Conservation (phyloP, 2,329 filamentous ascomycete species). For the Talaromyces sp. region DNA sequence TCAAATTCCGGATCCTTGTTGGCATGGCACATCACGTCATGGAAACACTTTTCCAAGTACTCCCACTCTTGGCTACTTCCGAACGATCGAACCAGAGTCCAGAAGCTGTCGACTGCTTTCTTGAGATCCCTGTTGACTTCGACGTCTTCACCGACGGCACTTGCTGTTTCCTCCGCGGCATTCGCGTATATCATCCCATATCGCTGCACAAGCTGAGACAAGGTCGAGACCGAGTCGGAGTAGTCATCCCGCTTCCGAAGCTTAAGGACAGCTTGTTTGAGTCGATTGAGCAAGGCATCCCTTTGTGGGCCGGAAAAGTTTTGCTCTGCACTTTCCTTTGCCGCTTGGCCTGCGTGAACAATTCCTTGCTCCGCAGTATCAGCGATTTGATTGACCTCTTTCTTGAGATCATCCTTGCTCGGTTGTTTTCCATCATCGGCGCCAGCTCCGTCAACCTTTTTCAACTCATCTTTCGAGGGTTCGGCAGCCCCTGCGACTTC, state of each 20-base stretch:
- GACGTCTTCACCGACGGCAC: conserved; percentile 67
- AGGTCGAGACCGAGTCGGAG: conserved; percentile 76
- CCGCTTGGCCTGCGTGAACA: conserved; percentile 51
- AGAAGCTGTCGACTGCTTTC: conserved; percentile 73
- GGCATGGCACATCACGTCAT: conserved; percentile 70
- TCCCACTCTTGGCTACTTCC: conserved; percentile 74
- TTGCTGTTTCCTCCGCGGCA: conserved; percentile 65
- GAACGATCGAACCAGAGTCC: conserved; percentile 76
- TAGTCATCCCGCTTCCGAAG: conserved; percentile 78
- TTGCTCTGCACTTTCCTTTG: conserved; percentile 68
- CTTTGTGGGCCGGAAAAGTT: conserved; percentile 72
- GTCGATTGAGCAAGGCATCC: conserved; percentile 68
- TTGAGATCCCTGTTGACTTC: conserved; percentile 73
- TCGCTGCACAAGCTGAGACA: conserved; percentile 71
- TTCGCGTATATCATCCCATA: conserved; percentile 78
- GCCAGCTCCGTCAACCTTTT: conserved; percentile 50
- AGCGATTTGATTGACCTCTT: conserved; percentile 56
- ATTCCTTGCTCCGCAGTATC: conserved; percentile 39
- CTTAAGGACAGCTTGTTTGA: conserved; percentile 73
- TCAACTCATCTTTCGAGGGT: conserved; percentile 62
- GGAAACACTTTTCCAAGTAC: conserved; percentile 66
- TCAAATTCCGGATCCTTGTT: conserved; percentile 81
- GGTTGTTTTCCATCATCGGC: conserved; percentile 52
- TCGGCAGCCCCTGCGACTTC: conserved; percentile 71
- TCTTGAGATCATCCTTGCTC: conserved; percentile 61